Percentiles rank a stretch among this genome's conserved stretches.
Conservation (phyloP, 768 basidiomycete genomes). For the Suillus paluster region DNA sequence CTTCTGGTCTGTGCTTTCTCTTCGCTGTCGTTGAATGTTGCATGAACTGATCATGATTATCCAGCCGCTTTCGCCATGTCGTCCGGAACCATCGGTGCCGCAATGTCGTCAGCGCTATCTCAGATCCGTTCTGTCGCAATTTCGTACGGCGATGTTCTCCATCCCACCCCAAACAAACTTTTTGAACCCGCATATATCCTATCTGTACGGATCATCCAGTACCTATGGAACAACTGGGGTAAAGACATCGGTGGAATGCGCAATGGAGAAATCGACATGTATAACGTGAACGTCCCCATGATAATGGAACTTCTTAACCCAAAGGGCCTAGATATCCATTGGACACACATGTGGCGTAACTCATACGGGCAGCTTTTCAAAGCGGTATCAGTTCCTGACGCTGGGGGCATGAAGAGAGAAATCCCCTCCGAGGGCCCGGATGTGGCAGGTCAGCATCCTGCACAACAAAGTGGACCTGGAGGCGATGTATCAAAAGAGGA, state of each 20-base stretch:
- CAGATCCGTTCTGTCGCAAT: slow-evolving; percentile 79
- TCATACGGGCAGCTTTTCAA: slow-evolving; percentile 84
- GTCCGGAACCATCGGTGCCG: slow-evolving; percentile 92
- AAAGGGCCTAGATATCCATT: slow-evolving; percentile 67
- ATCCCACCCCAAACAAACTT: slow-evolving; percentile 63
- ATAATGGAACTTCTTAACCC: slow-evolving; percentile 64
- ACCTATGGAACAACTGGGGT: slow-evolving; percentile 89
- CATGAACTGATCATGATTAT: slow-evolving; percentile 9
- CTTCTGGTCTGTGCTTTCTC: slow-evolving; percentile 57
- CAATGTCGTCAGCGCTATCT: slow-evolving; percentile 78
- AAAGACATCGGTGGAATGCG: slow-evolving; percentile 60
- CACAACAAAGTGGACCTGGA: slow-evolving; percentile 8
- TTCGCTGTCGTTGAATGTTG: not conserved
- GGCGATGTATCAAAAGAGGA: slow-evolving; percentile 21
- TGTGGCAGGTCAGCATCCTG: slow-evolving; percentile 31
- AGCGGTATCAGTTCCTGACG: slow-evolving; percentile 31
- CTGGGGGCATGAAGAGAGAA: slow-evolving; percentile 23
- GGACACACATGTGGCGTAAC: slow-evolving; percentile 88
- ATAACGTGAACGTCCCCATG: slow-evolving; percentile 88
- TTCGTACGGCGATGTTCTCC: slow-evolving; percentile 81
- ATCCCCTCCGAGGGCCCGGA: slow-evolving; percentile 50
- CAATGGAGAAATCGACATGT: slow-evolving; percentile 75
- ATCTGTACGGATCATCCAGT: slow-evolving; percentile 64
- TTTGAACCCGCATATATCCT: slow-evolving; percentile 77
- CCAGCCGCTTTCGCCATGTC: slow-evolving; percentile 86